A percentile compares a stretch with the other conserved stretches of the same genome.
Conservation (phyloP, 2,329 filamentous ascomycete genomes). For the Colletotrichum lindemuthianum region DNA sequence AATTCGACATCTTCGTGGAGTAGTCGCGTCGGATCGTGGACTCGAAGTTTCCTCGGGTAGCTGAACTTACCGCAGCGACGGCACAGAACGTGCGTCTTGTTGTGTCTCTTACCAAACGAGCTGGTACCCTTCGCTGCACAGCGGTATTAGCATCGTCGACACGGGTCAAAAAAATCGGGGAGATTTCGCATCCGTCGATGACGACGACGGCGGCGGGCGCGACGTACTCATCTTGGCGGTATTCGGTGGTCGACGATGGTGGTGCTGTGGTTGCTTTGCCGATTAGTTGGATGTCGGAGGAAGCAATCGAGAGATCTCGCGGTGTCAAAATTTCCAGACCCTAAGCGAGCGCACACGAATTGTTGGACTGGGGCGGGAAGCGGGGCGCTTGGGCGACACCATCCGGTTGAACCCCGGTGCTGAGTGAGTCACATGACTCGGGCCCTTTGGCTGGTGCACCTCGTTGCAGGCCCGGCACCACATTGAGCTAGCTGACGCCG, state of each 20-base stretch:
- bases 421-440: conserved; percentile 3
- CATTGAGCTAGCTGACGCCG: too few relatives aligned
- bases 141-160: conserved; percentile 36
- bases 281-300: conserved; percentile 34
- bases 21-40: not conserved
- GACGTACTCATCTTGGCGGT: conserved; percentile 69
- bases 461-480: too few relatives aligned
- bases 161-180: conserved; percentile 40
- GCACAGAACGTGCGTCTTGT: conserved; percentile 98
- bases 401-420: conserved; percentile 9
- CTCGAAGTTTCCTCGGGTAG: conserved; percentile 26
- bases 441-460: conserved; percentile 2
- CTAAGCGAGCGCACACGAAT: conserved; percentile 17
- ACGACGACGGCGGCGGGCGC: conserved; percentile 10
- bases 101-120: conserved; percentile 78
- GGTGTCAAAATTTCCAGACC: not conserved
- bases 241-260: conserved; percentile 39
- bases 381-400: not conserved
- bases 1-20: conserved; percentile 11
- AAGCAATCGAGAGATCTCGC: conserved; percentile 19
- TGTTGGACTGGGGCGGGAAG: conserved; percentile 9
- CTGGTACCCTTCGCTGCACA: conserved; percentile 66
- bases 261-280: conserved; percentile 34
- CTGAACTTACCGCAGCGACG: conserved; percentile 90
- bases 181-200: conserved; percentile 23